A percentile compares a stretch with the other conserved stretches of the same genome.
Conservation (phyloP, 768 basidiomycete genomes). For the Kwoniella dendrophila region DNA sequence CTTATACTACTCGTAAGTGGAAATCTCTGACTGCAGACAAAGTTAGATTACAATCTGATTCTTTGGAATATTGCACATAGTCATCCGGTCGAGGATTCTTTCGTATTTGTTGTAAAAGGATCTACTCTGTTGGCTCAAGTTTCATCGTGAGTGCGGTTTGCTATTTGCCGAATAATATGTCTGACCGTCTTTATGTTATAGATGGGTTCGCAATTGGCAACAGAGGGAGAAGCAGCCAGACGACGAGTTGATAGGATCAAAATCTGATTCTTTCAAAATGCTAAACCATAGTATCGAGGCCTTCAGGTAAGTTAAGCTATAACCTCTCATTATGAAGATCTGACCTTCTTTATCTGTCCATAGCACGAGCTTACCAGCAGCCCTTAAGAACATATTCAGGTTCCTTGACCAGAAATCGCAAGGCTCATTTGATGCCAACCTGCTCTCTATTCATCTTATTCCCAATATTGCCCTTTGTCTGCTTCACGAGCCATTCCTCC, state of each 20-base stretch:
- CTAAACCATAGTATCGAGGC: conserved; percentile 29
- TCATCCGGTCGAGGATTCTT: conserved; percentile 42
- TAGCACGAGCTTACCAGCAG: conserved; percentile 26
- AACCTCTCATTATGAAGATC: not conserved
- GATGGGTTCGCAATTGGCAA: conserved; percentile 35
- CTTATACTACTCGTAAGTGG: conserved; percentile 30
- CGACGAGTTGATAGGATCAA: conserved; percentile 24
- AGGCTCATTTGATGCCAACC: conserved; percentile 25
- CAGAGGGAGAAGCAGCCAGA: conserved; percentile 33
- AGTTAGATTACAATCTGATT: not conserved
- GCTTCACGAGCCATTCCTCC: conserved; percentile 40
- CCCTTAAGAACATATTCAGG: conserved; percentile 33
- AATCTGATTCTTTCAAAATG: conserved; percentile 15
- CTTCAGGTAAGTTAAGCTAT: conserved; percentile 36
- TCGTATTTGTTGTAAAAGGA: conserved; percentile 39
- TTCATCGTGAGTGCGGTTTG: conserved; percentile 2
- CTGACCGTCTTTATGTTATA: not conserved
- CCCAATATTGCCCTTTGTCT: conserved; percentile 36
- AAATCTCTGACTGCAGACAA: not conserved
- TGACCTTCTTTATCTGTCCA: not conserved
- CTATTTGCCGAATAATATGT: not conserved
- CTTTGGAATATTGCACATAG: conserved; percentile 14
- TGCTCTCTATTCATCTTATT: conserved; percentile 38
- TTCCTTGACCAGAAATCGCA: conserved; percentile 7
- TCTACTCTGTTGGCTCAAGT: conserved; percentile 21